A percentile compares a stretch with the other conserved stretches of the same genome.
phyloP scores from a whole-genome alignment of 345 rosid species.

The Salix caprea region DNA sequence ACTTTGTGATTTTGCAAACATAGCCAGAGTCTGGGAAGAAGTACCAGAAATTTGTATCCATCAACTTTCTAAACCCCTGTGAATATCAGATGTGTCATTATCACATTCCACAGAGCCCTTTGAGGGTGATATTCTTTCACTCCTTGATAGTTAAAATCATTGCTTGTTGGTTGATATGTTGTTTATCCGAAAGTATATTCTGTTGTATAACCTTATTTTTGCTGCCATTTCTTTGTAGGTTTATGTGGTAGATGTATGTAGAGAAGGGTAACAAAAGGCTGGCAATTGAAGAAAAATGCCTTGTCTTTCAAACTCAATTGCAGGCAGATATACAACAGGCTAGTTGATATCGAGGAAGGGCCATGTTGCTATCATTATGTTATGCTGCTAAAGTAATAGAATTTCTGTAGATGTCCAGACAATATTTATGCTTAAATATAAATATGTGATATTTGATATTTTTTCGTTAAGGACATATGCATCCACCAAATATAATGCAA shows the following conservation, averaged over 20 bases:
- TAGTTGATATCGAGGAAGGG: background rate
- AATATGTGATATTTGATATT: background rate
- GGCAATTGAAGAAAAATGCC: background rate
- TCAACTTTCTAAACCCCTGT: background rate
- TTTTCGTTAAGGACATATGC: background rate
- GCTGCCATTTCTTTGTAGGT: background rate
- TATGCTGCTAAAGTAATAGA: background rate
- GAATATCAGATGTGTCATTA: background rate
- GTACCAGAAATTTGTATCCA: background rate
- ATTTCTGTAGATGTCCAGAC: background rate
- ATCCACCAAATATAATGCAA: no score
- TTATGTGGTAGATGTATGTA: background rate
- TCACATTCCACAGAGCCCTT: background rate
- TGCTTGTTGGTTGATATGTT: background rate
- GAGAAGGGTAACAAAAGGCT: no score
- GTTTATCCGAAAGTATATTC: background rate
- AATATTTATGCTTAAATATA: background rate
- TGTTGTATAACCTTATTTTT: background rate
- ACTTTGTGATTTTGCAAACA: background rate
- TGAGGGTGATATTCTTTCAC: background rate
- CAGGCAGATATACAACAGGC: background rate
- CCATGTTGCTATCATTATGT: background rate
- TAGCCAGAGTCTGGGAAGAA: background rate
- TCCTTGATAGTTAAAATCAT: background rate
- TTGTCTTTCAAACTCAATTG: background rate